These are phyloP conservation scores for Meyerozyma guilliermondii DNA, from an alignment of 1,139 yeast species.

Conservation along the genomic window DNA sequence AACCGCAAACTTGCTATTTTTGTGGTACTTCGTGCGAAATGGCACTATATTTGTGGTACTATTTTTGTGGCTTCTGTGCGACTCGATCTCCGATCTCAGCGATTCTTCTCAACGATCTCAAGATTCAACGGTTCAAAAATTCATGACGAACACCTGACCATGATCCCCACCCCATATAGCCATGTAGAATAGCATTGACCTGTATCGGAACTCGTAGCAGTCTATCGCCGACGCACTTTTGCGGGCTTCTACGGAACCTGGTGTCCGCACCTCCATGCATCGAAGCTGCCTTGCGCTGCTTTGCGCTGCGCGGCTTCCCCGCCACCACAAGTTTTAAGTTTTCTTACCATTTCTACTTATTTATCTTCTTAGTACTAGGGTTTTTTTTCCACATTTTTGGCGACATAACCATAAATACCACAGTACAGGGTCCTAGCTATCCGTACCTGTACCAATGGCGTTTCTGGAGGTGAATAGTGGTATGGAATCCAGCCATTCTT, in stretches of 20 bases:
- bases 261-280: neutral
- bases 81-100: too few relatives aligned
- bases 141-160: neutral
- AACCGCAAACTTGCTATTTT: too few relatives aligned
- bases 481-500: neutral
- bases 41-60: too few relatives aligned
- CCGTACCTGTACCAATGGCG: neutral
- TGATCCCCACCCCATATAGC: neutral
- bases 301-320: neutral
- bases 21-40: too few relatives aligned
- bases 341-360: neutral
- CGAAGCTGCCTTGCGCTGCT: neutral
- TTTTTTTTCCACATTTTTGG: too few relatives aligned
- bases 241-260: too few relatives aligned
- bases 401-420: too few relatives aligned
- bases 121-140: too few relatives aligned
- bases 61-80: too few relatives aligned
- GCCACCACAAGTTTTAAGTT: neutral
- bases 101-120: too few relatives aligned
- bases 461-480: neutral
- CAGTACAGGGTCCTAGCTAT: neutral
- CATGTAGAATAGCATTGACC: neutral
- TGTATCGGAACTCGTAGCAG: neutral
- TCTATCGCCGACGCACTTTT: too few relatives aligned
- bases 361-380: too few relatives aligned